These are phyloP conservation scores for Pelargonium myrrhifolium DNA, from an alignment of 441 rosid species.

Conservation along the genomic window DNA sequence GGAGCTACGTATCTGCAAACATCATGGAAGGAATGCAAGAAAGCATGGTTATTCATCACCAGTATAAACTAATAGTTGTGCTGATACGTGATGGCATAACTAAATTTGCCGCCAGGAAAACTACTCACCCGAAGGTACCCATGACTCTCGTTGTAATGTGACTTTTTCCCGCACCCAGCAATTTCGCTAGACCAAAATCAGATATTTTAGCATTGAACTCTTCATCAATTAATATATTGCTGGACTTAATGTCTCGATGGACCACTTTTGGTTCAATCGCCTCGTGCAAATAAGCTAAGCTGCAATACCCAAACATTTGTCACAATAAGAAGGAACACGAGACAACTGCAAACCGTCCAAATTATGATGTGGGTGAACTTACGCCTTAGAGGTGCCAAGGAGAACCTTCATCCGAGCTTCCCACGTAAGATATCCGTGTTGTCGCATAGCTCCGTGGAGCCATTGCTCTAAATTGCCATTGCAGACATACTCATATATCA, in stretches of 20 bases:
- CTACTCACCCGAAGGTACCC: conserved; percentile 94
- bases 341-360: conserved; percentile 4
- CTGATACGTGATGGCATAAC: background rate
- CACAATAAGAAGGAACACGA: conserved; percentile 13
- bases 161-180: conserved; percentile 91
- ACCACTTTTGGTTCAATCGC: conserved; percentile 99
- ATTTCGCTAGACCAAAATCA: conserved; percentile 94
- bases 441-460: conserved; percentile 95
- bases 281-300: conserved; percentile 91
- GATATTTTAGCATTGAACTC: conserved; percentile 88
- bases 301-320: conserved; percentile 29
- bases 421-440: conserved; percentile 89
- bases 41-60: background rate
- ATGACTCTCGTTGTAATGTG: conserved; percentile 93
- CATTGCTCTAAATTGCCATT: conserved; percentile 95
- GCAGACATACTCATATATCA: conserved; percentile 91
- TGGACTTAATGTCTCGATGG: conserved; percentile 92
- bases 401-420: conserved; percentile 89
- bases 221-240: conserved; percentile 84
- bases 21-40: background rate
- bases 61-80: background rate
- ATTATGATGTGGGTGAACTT: conserved; percentile 23
- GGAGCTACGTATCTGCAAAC: conserved; percentile 77
- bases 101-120: background rate
- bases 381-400: conserved; percentile 97